Percentiles rank a stretch among this genome's conserved stretches.
These are phyloP conservation scores for Bimuria novae-zelandiae DNA, from an alignment of 2,329 filamentous ascomycete genomes.

Conservation along the genomic window DNA sequence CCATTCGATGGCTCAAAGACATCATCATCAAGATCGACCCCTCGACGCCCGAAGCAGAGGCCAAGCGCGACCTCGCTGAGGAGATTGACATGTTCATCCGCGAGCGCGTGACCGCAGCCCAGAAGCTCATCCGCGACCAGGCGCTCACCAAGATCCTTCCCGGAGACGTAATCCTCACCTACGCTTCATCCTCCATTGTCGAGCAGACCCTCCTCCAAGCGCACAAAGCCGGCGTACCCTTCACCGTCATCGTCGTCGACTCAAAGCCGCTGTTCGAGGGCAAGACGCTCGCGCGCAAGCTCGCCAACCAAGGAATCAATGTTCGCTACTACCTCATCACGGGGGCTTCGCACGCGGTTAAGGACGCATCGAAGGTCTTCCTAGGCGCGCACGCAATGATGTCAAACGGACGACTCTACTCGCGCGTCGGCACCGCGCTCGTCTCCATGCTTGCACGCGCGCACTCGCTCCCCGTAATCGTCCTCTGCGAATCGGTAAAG, in stretches of 20 bases:
- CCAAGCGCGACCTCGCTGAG: constrained; percentile 77
- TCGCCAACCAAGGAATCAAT: constrained; percentile 71
- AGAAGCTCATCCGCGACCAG: constrained; percentile 79
- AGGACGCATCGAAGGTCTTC: constrained; percentile 73
- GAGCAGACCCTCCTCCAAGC: constrained; percentile 80
- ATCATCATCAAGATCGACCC: constrained; percentile 88
- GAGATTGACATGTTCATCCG: constrained; percentile 88
- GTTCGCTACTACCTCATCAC: constrained; percentile 84
- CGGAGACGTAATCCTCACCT: constrained; percentile 84
- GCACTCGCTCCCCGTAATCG: constrained; percentile 77
- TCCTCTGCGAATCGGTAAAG: constrained; percentile 93
- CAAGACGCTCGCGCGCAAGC: constrained; percentile 70
- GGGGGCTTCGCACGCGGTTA: constrained; percentile 74
- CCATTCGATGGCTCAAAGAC: constrained; percentile 91
- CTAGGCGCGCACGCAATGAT: constrained; percentile 91
- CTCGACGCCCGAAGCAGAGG: constrained; percentile 77
- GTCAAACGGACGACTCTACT: constrained; percentile 90
- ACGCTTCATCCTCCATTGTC: constrained; percentile 83
- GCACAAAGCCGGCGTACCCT: constrained; percentile 69
- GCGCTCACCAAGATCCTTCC: constrained; percentile 76
- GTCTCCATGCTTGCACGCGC: constrained; percentile 82
- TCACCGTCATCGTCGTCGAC: constrained; percentile 85
- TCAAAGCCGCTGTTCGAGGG: constrained; percentile 72
- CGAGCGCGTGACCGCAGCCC: constrained; percentile 85
- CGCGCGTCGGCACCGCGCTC: constrained; percentile 82